Evolutionary conservation across 306 rosid species (phyloP).

Genomic region (Astragalus membranaceus): DNA sequence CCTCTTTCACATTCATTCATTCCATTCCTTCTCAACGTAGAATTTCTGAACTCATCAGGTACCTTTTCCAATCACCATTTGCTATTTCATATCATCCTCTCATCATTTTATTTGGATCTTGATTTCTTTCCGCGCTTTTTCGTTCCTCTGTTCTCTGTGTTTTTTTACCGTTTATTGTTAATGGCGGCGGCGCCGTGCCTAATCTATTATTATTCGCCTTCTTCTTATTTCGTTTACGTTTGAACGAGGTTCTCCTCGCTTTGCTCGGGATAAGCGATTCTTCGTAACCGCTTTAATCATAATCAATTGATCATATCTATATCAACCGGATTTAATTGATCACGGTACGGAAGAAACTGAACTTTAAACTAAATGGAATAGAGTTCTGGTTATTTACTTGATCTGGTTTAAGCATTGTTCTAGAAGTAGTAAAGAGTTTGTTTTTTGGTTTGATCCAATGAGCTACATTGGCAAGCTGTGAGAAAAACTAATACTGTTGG

Average conservation of each 20-base stretch:
- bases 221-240: background rate
- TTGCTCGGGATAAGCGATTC: background rate
- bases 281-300: background rate
- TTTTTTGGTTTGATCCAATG: constrained; percentile 9
- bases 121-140: background rate
- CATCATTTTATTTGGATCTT: background rate
- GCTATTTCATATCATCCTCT: background rate
- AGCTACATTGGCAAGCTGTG: background rate
- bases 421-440: background rate
- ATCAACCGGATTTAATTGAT: background rate
- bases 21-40: background rate
- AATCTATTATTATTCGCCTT: background rate
- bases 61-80: background rate
- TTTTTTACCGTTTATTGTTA: background rate
- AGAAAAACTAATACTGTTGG: background rate
- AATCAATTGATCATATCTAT: background rate
- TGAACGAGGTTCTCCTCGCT: background rate
- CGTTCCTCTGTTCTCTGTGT: background rate
- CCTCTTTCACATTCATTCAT: background rate
- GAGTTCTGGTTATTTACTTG: background rate
- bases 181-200: background rate
- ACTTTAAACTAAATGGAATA: background rate
- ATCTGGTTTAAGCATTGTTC: background rate
- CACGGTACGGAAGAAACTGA: background rate
- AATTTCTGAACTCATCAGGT: constrained; percentile 1